Percentiles rank a stretch among this genome's conserved stretches.
These are phyloP conservation scores for Cladobotryum protrusum DNA, from an alignment of 2,329 filamentous ascomycete species.

Conservation along the genomic window DNA sequence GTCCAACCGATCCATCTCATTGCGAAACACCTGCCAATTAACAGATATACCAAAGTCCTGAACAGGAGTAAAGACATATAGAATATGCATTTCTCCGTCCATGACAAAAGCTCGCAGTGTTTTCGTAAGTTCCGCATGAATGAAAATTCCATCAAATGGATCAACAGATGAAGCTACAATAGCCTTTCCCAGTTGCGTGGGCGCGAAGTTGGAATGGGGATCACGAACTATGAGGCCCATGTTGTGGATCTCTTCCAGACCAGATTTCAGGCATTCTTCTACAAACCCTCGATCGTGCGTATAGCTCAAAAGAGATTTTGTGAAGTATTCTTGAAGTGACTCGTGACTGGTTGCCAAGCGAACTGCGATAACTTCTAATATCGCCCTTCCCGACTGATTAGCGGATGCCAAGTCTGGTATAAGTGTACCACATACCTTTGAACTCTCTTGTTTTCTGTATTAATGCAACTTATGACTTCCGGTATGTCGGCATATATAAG, in stretches of 20 bases:
- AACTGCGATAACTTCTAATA: conserved; percentile 65
- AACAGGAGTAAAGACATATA: conserved; percentile 72
- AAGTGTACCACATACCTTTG: conserved; percentile 45
- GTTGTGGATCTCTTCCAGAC: conserved; percentile 50
- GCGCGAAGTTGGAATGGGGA: conserved; percentile 45
- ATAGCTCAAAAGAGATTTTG: conserved; percentile 59
- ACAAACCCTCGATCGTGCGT: conserved; percentile 46
- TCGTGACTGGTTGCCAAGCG: conserved; percentile 59
- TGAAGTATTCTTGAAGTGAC: conserved; percentile 61
- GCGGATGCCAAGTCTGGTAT: neutral
- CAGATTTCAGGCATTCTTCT: conserved; percentile 48
- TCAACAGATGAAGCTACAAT: conserved; percentile 67
- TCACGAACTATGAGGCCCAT: conserved; percentile 50
- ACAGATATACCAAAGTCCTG: conserved; percentile 51
- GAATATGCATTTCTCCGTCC: conserved; percentile 73
- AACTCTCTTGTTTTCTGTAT: conserved; percentile 60
- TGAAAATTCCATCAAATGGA: conserved; percentile 68
- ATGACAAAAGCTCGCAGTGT: conserved; percentile 69
- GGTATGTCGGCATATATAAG: conserved; percentile 69
- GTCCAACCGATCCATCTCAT: conserved; percentile 63
- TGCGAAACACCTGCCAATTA: conserved; percentile 67
- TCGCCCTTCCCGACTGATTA: conserved; percentile 41
- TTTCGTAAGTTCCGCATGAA: conserved; percentile 61
- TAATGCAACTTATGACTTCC: conserved; percentile 61
- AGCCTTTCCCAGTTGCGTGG: conserved; percentile 62